Evolutionary conservation across 2,329 filamentous ascomycete species (phyloP).

Genomic region (Nemania sp.): DNA sequence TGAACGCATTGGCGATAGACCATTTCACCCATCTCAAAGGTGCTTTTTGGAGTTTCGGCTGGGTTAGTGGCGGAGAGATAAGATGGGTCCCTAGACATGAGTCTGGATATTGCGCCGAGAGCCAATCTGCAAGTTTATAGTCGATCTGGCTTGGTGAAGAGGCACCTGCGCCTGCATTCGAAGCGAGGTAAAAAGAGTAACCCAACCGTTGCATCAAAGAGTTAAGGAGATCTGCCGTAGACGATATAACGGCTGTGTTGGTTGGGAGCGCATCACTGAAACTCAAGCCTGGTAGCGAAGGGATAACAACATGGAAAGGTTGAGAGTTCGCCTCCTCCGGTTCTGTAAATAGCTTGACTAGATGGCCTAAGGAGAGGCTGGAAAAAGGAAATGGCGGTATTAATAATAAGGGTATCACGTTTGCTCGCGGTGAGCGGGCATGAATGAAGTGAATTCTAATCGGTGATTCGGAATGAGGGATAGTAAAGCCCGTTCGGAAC

Average conservation of each 20-base stretch:
- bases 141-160: constrained; percentile 63
- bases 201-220: constrained; percentile 70
- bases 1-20: constrained; percentile 63
- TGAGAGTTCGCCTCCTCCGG: constrained; percentile 61
- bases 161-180: constrained; percentile 63
- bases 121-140: constrained; percentile 60
- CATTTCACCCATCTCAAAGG: constrained; percentile 67
- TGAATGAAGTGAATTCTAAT: constrained; percentile 75
- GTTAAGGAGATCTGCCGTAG: constrained; percentile 68
- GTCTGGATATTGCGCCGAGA: constrained; percentile 61
- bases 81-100: constrained; percentile 72
- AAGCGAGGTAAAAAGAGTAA: constrained; percentile 69
- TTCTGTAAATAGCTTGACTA: constrained; percentile 66
- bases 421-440: constrained; percentile 62
- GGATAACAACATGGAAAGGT: constrained; percentile 75
- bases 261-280: constrained; percentile 73
- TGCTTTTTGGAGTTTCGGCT: constrained; percentile 60
- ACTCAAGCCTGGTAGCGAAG: constrained; percentile 73
- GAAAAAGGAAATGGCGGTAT: constrained; percentile 75
- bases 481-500: constrained; percentile 68
- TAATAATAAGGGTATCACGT: constrained; percentile 72
- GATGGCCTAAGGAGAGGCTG: constrained; percentile 69
- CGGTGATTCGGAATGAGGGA: constrained; percentile 55
- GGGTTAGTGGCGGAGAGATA: constrained; percentile 65
- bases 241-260: constrained; percentile 61